Evolutionary conservation across 306 rosid species (phyloP), one percentile per base, ranked within the genome.

Genomic region (Arachis hypogaea): DNA sequence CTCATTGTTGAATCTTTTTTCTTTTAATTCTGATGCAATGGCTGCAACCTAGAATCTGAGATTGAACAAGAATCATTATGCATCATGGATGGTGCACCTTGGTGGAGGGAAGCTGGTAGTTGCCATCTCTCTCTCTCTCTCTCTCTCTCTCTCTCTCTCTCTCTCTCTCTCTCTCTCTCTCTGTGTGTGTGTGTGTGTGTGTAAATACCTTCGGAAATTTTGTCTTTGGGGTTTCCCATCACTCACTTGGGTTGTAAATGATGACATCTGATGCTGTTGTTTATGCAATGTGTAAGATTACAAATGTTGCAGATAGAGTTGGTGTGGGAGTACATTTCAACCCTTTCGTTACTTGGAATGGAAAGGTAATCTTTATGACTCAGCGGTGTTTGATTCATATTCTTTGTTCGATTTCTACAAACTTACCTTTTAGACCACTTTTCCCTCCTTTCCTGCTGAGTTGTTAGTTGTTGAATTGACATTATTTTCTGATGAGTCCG

Each of bases 321-420:
- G 98, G 98, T 4, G 93, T 89, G 22, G 98, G 98, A 65, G 97
- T 91, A 69, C 96, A 94, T 75, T 94, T 94, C 86, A 94, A 94
- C 80, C 96, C 98, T 72, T 91, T 86, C 77, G 94, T 89, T 70
- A 80, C 73, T 41, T 94, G 96, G 97, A 80, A 86, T 40, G 82
- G 89, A 62, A 94, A 91, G 97, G 97, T 94, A 85, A 46, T 43
- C 69, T 44, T 74, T 16, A 55, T 72, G 59, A 29, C 29, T 77
- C n/a, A 55, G 51, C 33, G 36, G 54, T 49, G 59, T 71, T 62
- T 68, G 69, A 68, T 41, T 70, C 11, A 63, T 68, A 59, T 59
- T 66, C 58, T 58, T 65, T 11, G 28, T 22, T 45, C 40, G 59
- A 29, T 69, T 59, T 45, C 43, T 36, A 57, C 57, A 63, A 80